Percentiles rank a stretch among this genome's conserved stretches.
phyloP scores from a whole-genome alignment of 805 yeast genomes.

The Hanseniaspora nectarophila region DNA sequence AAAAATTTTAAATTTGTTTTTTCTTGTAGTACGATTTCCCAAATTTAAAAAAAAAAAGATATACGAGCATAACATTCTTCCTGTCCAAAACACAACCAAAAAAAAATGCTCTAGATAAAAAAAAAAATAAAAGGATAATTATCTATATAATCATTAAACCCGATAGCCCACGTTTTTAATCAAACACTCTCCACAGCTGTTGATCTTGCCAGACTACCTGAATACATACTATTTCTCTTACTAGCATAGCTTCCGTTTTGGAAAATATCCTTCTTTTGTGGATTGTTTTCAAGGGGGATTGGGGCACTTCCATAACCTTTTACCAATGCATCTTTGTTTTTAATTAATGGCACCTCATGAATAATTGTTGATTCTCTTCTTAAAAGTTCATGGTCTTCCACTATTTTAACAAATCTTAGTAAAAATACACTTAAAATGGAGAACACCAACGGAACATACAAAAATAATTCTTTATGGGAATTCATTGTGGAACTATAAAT shows the following conservation, averaged over 20 bases:
- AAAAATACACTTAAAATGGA: constrained; percentile 18
- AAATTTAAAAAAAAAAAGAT: too few relatives aligned
- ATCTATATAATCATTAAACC: too few relatives aligned
- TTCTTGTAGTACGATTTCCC: too few relatives aligned
- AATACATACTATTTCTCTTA: neutral
- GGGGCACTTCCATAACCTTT: neutral
- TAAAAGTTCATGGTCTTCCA: constrained; percentile 17
- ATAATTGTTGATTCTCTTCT: constrained; percentile 17
- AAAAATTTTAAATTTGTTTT: too few relatives aligned
- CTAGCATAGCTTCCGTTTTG: neutral
- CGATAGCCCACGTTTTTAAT: too few relatives aligned
- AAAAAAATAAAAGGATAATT: too few relatives aligned
- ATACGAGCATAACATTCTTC: too few relatives aligned
- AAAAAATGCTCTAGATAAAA: too few relatives aligned
- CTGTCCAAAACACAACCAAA: too few relatives aligned
- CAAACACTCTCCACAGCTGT: too few relatives aligned
- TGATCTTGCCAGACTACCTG: neutral
- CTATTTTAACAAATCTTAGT: constrained; percentile 20
- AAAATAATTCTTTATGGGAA: constrained; percentile 30
- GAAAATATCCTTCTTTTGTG: too few relatives aligned
- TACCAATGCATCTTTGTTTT: neutral
- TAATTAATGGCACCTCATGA: neutral
- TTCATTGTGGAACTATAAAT: constrained; percentile 38
- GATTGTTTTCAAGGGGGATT: neutral
- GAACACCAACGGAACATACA: constrained; percentile 24